These are phyloP conservation scores for Lepiota brunneoincarnata DNA, from an alignment of 768 basidiomycete species.

Conservation along the genomic window DNA sequence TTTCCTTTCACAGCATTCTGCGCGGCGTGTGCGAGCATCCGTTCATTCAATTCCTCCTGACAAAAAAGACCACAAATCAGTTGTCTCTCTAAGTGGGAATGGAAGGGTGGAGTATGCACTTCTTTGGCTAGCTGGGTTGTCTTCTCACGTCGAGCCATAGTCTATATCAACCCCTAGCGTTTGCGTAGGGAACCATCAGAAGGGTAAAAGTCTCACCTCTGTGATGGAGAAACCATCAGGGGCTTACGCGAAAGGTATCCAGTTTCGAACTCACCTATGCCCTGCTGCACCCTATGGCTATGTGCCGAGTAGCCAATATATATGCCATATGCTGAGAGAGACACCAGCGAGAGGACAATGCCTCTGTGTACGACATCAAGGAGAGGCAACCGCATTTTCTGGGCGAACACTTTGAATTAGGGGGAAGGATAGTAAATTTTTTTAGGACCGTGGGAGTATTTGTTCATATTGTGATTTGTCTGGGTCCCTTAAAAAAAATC, in stretches of 20 bases:
- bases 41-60: constrained; percentile 7
- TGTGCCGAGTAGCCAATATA: constrained; percentile 52
- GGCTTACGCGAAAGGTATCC: constrained; percentile 7
- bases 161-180: neutral
- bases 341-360: constrained; percentile 51
- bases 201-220: constrained; percentile 28
- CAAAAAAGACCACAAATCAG: neutral
- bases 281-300: constrained; percentile 48
- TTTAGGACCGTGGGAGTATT: too few relatives aligned
- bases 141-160: constrained; percentile 1
- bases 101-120: neutral
- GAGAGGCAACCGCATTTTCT: constrained; percentile 16
- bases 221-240: constrained; percentile 11
- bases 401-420: too few relatives aligned
- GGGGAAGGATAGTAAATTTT: too few relatives aligned
- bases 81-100: neutral
- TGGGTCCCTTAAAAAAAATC: too few relatives aligned
- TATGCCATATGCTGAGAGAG: constrained; percentile 50
- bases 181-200: neutral
- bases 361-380: constrained; percentile 52
- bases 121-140: neutral
- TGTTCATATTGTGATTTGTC: too few relatives aligned
- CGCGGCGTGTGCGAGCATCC: constrained; percentile 1
- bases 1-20: constrained; percentile 1
- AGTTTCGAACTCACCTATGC: constrained; percentile 44